Conservation (phyloP, 2,329 filamentous ascomycete genomes). For the Pseudocercospora fuligena region DNA sequence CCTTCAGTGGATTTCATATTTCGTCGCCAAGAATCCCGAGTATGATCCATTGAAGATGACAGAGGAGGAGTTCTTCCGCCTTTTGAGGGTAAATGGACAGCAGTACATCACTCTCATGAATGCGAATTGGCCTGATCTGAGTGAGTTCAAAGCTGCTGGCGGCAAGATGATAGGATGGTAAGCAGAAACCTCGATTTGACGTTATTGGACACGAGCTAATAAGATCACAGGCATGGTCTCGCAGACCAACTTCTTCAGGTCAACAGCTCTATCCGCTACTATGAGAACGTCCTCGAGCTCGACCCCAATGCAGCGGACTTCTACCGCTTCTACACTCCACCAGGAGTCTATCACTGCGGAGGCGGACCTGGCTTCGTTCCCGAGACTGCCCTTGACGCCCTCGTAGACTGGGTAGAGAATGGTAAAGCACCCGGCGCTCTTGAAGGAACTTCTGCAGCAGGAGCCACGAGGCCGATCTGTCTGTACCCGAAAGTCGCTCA, state of each 20-base stretch:
- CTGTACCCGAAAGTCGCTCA: constrained; percentile 1
- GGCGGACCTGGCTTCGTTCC: constrained; percentile 39
- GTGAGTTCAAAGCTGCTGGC: constrained; percentile 41
- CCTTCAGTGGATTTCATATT: neutral
- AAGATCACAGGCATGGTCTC: constrained; percentile 21
- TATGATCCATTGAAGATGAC: constrained; percentile 2
- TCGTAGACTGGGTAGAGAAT: constrained; percentile 39
- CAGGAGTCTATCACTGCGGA: constrained; percentile 45
- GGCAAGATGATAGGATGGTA: constrained; percentile 45
- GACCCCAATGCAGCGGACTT: constrained; percentile 38
- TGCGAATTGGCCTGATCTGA: constrained; percentile 44
- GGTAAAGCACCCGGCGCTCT: constrained; percentile 30
- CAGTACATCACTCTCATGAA: constrained; percentile 43
- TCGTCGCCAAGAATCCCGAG: constrained; percentile 5
- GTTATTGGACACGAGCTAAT: neutral
- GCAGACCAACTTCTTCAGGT: constrained; percentile 45
- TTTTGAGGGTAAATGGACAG: constrained; percentile 16
- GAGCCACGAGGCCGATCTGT: constrained; percentile 1
- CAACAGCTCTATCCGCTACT: constrained; percentile 44
- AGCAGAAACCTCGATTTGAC: neutral
- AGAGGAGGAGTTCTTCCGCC: constrained; percentile 5
- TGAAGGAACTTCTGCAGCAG: neutral
- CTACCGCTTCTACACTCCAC: constrained; percentile 45
- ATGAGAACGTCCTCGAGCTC: constrained; percentile 37
- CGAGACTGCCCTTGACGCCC: constrained; percentile 19